phyloP scores from a whole-genome alignment of 75 land plant species.

The Pinus tabuliformis region DNA sequence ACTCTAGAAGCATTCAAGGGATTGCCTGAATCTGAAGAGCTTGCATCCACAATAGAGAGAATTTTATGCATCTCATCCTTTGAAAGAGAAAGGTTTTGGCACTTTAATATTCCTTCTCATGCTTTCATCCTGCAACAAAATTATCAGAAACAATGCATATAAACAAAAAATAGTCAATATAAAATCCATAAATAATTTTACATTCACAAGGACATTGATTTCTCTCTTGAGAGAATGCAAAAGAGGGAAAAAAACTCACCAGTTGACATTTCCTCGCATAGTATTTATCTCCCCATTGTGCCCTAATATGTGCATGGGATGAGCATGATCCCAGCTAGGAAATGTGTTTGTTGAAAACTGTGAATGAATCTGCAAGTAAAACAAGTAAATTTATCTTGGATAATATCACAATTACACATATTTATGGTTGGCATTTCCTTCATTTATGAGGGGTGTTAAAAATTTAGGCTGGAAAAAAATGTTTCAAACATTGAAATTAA shows the following conservation, averaged over 20 bases:
- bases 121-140: constrained; percentile 85
- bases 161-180: background rate
- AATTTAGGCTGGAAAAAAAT: constrained; percentile 3
- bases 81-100: constrained; percentile 73
- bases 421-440: background rate
- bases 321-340: constrained; percentile 99
- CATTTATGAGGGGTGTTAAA: background rate
- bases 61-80: constrained; percentile 87
- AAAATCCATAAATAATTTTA: background rate
- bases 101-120: constrained; percentile 90
- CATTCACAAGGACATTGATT: background rate
- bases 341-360: constrained; percentile 98
- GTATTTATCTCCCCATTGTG: constrained; percentile 99
- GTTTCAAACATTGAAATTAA: background rate
- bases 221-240: background rate
- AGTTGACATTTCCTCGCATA: constrained; percentile 92
- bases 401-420: background rate
- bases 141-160: background rate
- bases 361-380: constrained; percentile 74
- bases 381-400: background rate
- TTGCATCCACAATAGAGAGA: constrained; percentile 93
- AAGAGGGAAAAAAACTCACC: constrained; percentile 39
- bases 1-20: background rate
- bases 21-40: constrained; percentile 96
- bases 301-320: constrained; percentile 96